A percentile compares a stretch with the other conserved stretches of the same genome.
These are phyloP conservation scores for Mortierella antarctica DNA, from an alignment of 192 early-diverging fungal genomes.

Conservation along the genomic window DNA sequence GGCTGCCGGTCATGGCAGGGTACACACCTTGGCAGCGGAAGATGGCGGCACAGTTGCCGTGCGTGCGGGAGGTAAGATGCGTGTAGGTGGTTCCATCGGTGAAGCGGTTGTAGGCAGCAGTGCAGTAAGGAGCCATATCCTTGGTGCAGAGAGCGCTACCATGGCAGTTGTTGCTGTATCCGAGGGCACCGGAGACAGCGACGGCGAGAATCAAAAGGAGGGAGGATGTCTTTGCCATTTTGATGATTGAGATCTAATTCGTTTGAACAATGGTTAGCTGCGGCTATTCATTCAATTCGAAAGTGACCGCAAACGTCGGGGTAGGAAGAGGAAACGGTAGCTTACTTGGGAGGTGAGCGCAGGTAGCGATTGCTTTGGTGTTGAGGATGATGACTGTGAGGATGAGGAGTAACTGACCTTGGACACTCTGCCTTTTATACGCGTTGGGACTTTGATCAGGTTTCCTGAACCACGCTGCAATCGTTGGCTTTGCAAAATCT, in stretches of 20 bases:
- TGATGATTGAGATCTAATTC: slow-evolving; percentile 12
- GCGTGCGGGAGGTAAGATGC: slow-evolving; percentile 20
- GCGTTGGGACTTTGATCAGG: too few species aligned
- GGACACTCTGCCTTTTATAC: too few species aligned
- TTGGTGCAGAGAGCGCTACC: slow-evolving; percentile 27
- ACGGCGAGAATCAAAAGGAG: slow-evolving; percentile 15
- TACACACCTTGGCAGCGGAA: slow-evolving; percentile 17
- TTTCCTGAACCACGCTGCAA: too few species aligned
- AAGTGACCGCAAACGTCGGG: too few species aligned
- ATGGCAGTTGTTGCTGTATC: slow-evolving; percentile 28
- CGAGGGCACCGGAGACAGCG: slow-evolving; percentile 6
- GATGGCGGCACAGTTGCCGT: slow-evolving; percentile 41
- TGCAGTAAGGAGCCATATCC: slow-evolving; percentile 20
- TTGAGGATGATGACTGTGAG: too few species aligned
- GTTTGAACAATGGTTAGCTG: too few species aligned
- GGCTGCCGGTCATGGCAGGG: slow-evolving; percentile 20
- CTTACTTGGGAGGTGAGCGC: too few species aligned
- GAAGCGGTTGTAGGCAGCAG: slow-evolving; percentile 36
- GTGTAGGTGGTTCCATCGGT: slow-evolving; percentile 29
- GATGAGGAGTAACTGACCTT: too few species aligned
- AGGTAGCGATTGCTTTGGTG: too few species aligned
- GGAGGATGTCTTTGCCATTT: slow-evolving; percentile 27
- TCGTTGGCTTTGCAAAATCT: too few species aligned
- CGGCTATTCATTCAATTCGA: too few species aligned
- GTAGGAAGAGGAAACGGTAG: too few species aligned